A percentile compares a stretch with the other conserved stretches of the same genome.
These are phyloP conservation scores for Beauveria asiatica DNA, from an alignment of 2,329 filamentous ascomycete genomes.

Conservation along the genomic window DNA sequence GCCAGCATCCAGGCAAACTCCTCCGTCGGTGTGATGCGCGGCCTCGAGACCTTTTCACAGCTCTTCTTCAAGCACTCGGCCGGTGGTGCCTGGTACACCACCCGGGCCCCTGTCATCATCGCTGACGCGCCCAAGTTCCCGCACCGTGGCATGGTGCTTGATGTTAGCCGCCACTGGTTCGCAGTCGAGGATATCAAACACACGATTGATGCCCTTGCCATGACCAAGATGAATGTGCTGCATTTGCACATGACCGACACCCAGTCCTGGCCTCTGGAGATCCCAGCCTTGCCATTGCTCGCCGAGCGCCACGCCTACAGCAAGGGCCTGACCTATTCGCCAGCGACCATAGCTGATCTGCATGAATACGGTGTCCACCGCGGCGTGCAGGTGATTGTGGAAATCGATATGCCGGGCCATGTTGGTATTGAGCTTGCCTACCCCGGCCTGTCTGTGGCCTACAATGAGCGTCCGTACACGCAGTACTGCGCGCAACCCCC, in stretches of 20 bases:
- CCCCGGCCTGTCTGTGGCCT: conserved; percentile 64
- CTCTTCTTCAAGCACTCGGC: conserved; percentile 66
- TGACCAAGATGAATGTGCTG: conserved; percentile 76
- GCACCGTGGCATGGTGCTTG: conserved; percentile 73
- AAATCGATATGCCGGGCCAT: conserved; percentile 77
- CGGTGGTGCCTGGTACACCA: conserved; percentile 51
- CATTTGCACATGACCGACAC: conserved; percentile 77
- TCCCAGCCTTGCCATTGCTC: conserved; percentile 55
- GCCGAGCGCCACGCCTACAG: conserved; percentile 66
- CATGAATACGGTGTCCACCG: conserved; percentile 62
- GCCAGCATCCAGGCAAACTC: conserved; percentile 57
- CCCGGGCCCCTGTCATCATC: conserved; percentile 62
- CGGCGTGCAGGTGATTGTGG: conserved; percentile 63
- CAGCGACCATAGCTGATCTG: conserved; percentile 54
- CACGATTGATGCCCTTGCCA: conserved; percentile 67
- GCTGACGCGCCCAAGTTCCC: conserved; percentile 67
- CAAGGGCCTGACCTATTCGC: conserved; percentile 57
- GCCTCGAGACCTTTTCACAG: conserved; percentile 69
- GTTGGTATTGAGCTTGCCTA: conserved; percentile 59
- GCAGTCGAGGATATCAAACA: conserved; percentile 58
- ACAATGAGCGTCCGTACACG: conserved; percentile 46
- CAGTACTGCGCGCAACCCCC: conserved; percentile 55
- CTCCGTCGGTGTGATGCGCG: conserved; percentile 61
- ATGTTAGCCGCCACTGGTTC: conserved; percentile 67
- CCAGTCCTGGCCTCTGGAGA: conserved; percentile 78